phyloP scores from a whole-genome alignment of 331 rosid species.

The Prunus yedoensis region DNA sequence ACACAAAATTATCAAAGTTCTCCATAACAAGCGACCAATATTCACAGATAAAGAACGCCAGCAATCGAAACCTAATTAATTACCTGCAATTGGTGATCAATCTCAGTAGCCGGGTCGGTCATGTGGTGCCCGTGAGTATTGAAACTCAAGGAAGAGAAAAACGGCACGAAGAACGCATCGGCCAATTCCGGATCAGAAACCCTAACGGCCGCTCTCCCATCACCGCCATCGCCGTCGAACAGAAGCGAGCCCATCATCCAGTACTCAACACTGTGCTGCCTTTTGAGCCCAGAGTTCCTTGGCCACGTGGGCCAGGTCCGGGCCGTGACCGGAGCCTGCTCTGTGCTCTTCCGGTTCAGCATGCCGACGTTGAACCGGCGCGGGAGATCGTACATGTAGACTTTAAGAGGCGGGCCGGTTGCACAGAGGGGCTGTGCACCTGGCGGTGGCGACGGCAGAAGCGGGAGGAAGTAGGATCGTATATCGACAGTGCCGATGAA shows the following conservation, averaged over 20 bases:
- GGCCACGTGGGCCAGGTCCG: constrained; percentile 81
- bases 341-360: constrained; percentile 44
- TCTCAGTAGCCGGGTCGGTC: constrained; percentile 71
- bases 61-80: background rate
- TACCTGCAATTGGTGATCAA: constrained; percentile 94
- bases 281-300: constrained; percentile 63
- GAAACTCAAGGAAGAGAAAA: constrained; percentile 86
- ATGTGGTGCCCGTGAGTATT: constrained; percentile 80
- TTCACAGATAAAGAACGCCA: background rate
- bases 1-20: background rate
- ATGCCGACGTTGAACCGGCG: constrained; percentile 88
- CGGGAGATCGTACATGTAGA: constrained; percentile 96
- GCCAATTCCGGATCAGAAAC: constrained; percentile 87
- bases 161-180: constrained; percentile 86
- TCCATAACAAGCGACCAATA: background rate
- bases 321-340: constrained; percentile 52
- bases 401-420: constrained; percentile 48
- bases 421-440: constrained; percentile 32
- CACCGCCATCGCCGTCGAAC: constrained; percentile 28
- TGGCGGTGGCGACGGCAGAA: constrained; percentile 29
- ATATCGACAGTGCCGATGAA: constrained; percentile 57
- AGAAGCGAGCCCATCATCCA: constrained; percentile 97
- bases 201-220: constrained; percentile 56
- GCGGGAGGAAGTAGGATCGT: constrained; percentile 69
- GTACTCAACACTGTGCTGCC: constrained; percentile 92